Conservation (phyloP, 257 asterid species). For the Lycium barbarum region DNA sequence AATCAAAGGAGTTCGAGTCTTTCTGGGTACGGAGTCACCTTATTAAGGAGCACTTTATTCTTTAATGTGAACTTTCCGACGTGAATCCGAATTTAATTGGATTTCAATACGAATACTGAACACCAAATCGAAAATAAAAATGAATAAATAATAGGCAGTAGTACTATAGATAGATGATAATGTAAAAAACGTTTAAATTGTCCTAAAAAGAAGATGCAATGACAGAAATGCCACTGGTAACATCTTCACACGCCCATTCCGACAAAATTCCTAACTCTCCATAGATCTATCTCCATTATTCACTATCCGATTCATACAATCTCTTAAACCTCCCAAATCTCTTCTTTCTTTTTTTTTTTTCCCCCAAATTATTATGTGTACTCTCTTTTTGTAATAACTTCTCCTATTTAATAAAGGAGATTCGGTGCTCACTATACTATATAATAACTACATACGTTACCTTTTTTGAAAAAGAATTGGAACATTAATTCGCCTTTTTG, state of each 20-base stretch:
- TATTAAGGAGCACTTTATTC: too few relatives aligned
- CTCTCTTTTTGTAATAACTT: not conserved
- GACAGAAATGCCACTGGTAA: too few relatives aligned
- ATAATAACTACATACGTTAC: not conserved
- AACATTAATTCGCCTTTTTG: slow-evolving; percentile 24
- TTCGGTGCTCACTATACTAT: not conserved
- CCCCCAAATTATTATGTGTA: not conserved
- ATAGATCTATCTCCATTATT: not conserved
- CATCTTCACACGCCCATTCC: not conserved
- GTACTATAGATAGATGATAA: too few relatives aligned
- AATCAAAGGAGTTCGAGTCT: too few relatives aligned
- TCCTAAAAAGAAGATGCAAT: too few relatives aligned
- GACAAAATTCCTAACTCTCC: not conserved
- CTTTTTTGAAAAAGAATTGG: not conserved
- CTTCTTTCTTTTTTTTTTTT: not conserved
- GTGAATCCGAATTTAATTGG: too few relatives aligned
- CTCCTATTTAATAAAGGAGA: slow-evolving; percentile 7
- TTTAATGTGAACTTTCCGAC: too few relatives aligned
- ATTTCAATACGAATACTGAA: too few relatives aligned
- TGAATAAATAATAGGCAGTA: too few relatives aligned
- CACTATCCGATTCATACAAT: not conserved
- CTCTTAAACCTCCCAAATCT: not conserved
- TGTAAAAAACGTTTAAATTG: too few relatives aligned
- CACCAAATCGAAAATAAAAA: too few relatives aligned
- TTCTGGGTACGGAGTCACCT: too few relatives aligned